Base-by-base conservation (phyloP, 2,329 filamentous ascomycete genomes). In the Clonostachys rosea region DNA sequence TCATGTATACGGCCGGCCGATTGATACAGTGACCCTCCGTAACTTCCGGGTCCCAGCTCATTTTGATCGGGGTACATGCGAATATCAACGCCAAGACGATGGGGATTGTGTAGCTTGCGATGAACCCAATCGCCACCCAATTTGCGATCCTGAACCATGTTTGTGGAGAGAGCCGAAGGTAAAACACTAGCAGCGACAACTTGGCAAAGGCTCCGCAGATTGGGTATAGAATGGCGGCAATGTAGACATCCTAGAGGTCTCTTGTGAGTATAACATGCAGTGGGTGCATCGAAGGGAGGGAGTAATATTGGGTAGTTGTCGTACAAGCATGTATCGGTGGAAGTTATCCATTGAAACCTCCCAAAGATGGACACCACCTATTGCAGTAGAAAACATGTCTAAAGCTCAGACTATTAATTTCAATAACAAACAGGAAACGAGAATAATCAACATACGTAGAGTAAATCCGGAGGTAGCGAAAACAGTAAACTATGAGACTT, bases 1-100 rank as follows among this genome's bases (percentile, higher is more conserved):
- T 61, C 24, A 76, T 64, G 56, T 76, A 76, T 35, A 76, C 66
- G 3, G 67, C 58, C n/a, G 70, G 65, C 20, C 69, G 66, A 42
- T 70, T 58, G 44, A 77, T 62, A 51, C 74, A 77, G 24, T 30
- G 24, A 1, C 24, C 24, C 24, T 8, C 24, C 9, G 24, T 10
- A 10, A 30, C 24, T 17, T 39, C 58, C 53, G 46, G 68, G 20
- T 67, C 57, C 56, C 60, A 69, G 6, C 55, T 56, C 13, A 53
- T 60, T 6, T 50, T 40, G 11, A 67, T 43, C 0, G 65, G 66
- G 2, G 48, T 54, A 50, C 63, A 69, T 6, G 63, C 59, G 41
- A 68, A 63, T 8, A 65, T 46, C n/a, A 66, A 54, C 13, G 58
- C 47, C 40, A 67, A 54, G 14, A 59, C 58, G 40, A 67, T 59